Conservation (phyloP, 2,329 filamentous ascomycete species). For the Beauveria asiatica region DNA sequence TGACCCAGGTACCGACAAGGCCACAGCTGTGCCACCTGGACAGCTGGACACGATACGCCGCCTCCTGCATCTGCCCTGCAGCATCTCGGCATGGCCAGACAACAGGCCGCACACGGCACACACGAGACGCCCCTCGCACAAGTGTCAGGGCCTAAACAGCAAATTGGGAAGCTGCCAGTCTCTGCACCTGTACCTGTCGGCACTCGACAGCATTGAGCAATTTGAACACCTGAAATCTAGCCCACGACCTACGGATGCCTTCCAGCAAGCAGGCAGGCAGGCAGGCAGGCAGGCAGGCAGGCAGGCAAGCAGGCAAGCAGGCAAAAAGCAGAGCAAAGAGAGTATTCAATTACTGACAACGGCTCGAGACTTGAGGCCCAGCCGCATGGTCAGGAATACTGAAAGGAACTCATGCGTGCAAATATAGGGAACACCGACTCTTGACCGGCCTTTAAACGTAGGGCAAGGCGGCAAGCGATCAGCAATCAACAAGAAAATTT, state of each 20-base stretch:
- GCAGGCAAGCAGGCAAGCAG: neutral
- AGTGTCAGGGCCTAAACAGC: neutral
- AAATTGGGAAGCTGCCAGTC: neutral
- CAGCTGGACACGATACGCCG: neutral
- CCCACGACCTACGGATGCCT: neutral
- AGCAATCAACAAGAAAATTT: neutral
- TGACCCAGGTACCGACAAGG: neutral
- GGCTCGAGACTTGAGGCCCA: neutral
- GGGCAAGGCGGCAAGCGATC: neutral
- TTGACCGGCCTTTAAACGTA: too few relatives aligned
- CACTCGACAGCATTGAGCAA: neutral
- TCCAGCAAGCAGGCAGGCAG: too few relatives aligned
- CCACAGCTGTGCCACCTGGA: neutral
- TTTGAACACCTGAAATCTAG: neutral
- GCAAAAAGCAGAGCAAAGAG: neutral
- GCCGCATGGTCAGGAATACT: neutral
- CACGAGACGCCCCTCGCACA: neutral
- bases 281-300: neutral
- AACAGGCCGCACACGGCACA: neutral
- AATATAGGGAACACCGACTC: too few relatives aligned
- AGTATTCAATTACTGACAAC: neutral
- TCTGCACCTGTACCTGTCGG: neutral
- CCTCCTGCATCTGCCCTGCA: conserved; percentile 1
- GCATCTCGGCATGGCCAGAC: neutral
- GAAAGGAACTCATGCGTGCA: too few relatives aligned